A percentile compares a stretch with the other conserved stretches of the same genome.
These are phyloP conservation scores for Capsicum pubescens DNA, from an alignment of 257 asterid genomes.

Conservation along the genomic window DNA sequence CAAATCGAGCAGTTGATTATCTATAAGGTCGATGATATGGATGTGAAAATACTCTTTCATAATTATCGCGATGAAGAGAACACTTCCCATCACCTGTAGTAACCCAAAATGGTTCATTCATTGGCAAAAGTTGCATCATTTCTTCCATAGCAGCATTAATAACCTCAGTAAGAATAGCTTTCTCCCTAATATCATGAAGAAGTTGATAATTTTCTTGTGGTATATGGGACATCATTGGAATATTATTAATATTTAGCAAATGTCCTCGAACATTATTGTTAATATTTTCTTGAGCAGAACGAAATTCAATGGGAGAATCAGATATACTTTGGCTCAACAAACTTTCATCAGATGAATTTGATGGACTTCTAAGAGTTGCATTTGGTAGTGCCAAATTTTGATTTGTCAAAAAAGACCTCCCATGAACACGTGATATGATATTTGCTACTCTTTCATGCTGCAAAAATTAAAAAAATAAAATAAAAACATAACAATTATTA, in stretches of 20 bases:
- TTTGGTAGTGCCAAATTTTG: constrained; percentile 24
- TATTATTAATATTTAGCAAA: no score
- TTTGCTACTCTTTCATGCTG: constrained; percentile 49
- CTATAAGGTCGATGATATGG: constrained; percentile 38
- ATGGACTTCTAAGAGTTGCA: constrained; percentile 28
- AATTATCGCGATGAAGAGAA: constrained; percentile 50
- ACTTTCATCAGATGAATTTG: no score
- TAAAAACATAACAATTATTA: background rate
- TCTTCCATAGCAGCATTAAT: constrained; percentile 60
- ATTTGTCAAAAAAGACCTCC: constrained; percentile 32
- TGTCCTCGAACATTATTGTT: no score
- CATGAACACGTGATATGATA: constrained; percentile 42
- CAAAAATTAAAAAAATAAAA: background rate
- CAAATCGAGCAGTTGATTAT: constrained; percentile 52
- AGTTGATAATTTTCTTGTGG: no score
- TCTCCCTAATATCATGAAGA: constrained; percentile 37
- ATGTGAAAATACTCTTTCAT: constrained; percentile 57
- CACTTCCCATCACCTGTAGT: constrained; percentile 50
- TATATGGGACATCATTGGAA: no score
- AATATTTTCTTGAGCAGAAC: no score
- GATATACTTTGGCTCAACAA: no score
- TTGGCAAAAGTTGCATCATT: constrained; percentile 52
- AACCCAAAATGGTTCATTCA: constrained; percentile 68
- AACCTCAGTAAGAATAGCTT: constrained; percentile 45
- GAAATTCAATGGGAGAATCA: no score